Evolutionary conservation across 495 filamentous ascomycete genomes (phyloP).

Genomic region (Xylaria intraflava): DNA sequence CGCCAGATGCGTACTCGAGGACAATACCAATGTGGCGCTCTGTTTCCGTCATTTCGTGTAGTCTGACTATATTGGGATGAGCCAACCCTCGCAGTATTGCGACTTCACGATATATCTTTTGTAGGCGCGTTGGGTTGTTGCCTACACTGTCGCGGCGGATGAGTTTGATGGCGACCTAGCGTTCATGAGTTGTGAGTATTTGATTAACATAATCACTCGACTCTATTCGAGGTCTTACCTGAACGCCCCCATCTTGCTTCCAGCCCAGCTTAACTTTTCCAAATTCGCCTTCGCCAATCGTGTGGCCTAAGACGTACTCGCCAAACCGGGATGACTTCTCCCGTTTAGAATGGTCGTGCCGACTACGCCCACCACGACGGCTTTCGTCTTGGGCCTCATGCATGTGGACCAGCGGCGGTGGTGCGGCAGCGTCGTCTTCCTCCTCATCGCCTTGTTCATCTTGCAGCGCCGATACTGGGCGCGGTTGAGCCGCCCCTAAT

Average conservation of each 20-base stretch:
- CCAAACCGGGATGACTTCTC: conserved; percentile 86
- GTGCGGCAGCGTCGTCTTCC: conserved; percentile 46
- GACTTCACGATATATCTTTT: conserved; percentile 97
- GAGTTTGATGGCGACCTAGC: conserved; percentile 91
- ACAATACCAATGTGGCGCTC: conserved; percentile 96
- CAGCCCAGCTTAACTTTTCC: conserved; percentile 99
- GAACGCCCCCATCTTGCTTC: conserved; percentile 88
- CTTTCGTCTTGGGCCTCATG: conserved; percentile 53
- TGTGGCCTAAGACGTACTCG: conserved; percentile 90
- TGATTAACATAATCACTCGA: neutral
- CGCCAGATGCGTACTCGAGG: conserved; percentile 94
- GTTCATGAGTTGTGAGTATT: conserved; percentile 8
- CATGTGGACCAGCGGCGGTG: conserved; percentile 49
- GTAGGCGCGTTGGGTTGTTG: conserved; percentile 75
- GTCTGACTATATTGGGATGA: conserved; percentile 92
- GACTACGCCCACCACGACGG: conserved; percentile 57
- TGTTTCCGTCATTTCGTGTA: conserved; percentile 98
- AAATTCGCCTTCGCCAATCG: conserved; percentile 97
- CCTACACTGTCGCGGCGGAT: conserved; percentile 86
- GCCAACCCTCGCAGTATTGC: conserved; percentile 76
- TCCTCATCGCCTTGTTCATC: conserved; percentile 39
- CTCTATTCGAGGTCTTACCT: conserved; percentile 39
- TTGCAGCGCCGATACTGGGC: neutral
- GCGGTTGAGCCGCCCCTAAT: conserved; percentile 53
- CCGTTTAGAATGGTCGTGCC: conserved; percentile 63